phyloP scores from a whole-genome alignment of 495 filamentous ascomycete genomes.

The Aspergillus carlsbadensis region DNA sequence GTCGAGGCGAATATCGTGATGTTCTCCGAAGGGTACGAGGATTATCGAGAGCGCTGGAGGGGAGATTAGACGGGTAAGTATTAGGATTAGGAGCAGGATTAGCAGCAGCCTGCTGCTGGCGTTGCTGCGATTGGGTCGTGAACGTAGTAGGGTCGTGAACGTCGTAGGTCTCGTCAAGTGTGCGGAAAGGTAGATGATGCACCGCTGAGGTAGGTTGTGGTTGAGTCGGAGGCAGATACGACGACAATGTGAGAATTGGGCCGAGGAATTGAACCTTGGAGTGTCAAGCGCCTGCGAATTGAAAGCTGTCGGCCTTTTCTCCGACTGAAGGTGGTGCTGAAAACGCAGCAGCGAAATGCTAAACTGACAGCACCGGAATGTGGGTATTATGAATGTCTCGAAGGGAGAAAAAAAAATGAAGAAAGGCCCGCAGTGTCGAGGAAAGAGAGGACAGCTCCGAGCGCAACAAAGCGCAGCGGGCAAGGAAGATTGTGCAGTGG shows the following conservation, averaged over 20 bases:
- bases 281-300: conserved; percentile 2
- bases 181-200: conserved; percentile 38
- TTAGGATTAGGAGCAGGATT: conserved; percentile 32
- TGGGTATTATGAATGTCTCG: conserved; percentile 26
- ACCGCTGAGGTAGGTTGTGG: conserved; percentile 34
- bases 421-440: conserved; percentile 4
- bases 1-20: conserved; percentile 35
- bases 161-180: conserved; percentile 62
- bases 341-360: conserved; percentile 9
- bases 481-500: conserved; percentile 20
- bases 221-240: conserved; percentile 18
- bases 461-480: conserved; percentile 3
- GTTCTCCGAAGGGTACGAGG: conserved; percentile 52
- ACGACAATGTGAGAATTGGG: conserved; percentile 41
- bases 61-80: conserved; percentile 38
- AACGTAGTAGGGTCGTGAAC: conserved; percentile 50
- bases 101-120: conserved; percentile 52
- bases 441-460: conserved; percentile 16
- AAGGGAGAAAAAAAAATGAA: conserved; percentile 8
- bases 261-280: conserved; percentile 13
- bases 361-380: conserved; percentile 25
- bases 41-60: conserved; percentile 52
- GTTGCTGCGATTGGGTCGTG: conserved; percentile 55
- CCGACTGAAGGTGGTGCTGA: conserved; percentile 11
- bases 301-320: conserved; percentile 11